Percentiles rank a stretch among this genome's conserved stretches.
Conservation (phyloP, 2,329 filamentous ascomycete genomes). For the Orbilia javanica region DNA sequence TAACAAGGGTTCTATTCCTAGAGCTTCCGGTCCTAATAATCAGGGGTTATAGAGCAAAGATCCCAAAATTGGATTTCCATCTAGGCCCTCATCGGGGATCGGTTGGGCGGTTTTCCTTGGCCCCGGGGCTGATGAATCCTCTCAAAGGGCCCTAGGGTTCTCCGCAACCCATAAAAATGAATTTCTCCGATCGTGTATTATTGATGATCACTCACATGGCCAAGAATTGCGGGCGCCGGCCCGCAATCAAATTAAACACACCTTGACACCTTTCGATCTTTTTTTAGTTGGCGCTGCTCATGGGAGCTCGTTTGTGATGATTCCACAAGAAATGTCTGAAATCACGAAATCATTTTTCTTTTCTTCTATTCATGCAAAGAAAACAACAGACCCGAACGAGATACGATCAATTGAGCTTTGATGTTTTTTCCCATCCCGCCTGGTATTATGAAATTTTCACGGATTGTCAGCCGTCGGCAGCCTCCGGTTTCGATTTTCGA, state of each 20-base stretch:
- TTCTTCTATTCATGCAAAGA: background rate
- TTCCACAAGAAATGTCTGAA: background rate
- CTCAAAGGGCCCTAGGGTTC: slow-evolving; percentile 3
- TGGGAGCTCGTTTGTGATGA: slow-evolving; percentile 4
- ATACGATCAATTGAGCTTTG: slow-evolving; percentile 19
- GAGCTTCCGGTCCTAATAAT: slow-evolving; percentile 15
- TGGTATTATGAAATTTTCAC: background rate
- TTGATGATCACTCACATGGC: slow-evolving; percentile 27
- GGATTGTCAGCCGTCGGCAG: slow-evolving; percentile 4
- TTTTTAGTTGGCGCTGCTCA: slow-evolving; percentile 9
- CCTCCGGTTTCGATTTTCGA: slow-evolving; percentile 10
- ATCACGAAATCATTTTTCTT: no score
- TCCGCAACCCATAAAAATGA: slow-evolving; percentile 12
- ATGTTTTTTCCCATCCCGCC: background rate
- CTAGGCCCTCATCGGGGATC: slow-evolving; percentile 6
- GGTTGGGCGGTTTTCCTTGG: background rate
- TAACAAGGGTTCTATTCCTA: slow-evolving; percentile 22
- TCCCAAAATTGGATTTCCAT: slow-evolving; percentile 21
- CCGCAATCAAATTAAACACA: slow-evolving; percentile 26
- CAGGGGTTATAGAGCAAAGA: slow-evolving; percentile 7
- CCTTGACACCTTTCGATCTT: slow-evolving; percentile 17
- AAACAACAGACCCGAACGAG: slow-evolving; percentile 2
- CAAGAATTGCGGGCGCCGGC: slow-evolving; percentile 17
- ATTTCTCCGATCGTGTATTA: slow-evolving; percentile 12
- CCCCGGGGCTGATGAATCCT: slow-evolving; percentile 17